phyloP scores from a whole-genome alignment of 164 flowering plant genomes.

The Berberis vulgaris region DNA sequence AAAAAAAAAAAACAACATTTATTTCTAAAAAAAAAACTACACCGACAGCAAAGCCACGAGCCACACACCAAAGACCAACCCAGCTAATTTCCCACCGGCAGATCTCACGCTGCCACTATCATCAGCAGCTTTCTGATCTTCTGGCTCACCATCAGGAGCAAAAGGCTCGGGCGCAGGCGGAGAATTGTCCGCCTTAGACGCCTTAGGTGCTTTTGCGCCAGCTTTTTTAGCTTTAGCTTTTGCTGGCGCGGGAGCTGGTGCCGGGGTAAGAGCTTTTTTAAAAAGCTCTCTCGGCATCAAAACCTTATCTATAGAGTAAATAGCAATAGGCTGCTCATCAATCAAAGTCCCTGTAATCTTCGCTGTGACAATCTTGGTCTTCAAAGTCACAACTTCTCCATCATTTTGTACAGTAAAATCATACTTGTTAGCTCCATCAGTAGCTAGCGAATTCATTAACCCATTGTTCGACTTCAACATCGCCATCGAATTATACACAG shows the following conservation, averaged over 20 bases:
- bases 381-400: conserved; percentile 33
- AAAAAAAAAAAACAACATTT: conserved; percentile 3
- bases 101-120: conserved; percentile 23
- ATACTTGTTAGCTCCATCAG: conserved; percentile 29
- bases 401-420: conserved; percentile 29
- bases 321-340: conserved; percentile 65
- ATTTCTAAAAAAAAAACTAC: conserved; percentile 3
- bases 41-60: background rate
- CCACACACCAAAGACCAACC: too few species aligned
- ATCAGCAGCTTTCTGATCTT: conserved; percentile 47
- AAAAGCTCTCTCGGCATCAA: conserved; percentile 69
- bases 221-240: too few species aligned
- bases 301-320: conserved; percentile 57
- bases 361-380: conserved; percentile 59
- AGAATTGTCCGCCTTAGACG: conserved; percentile 26
- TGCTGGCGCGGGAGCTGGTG: conserved; percentile 58
- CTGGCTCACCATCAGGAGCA: conserved; percentile 42
- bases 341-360: conserved; percentile 51
- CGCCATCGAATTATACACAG: conserved; percentile 29
- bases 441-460: conserved; percentile 32
- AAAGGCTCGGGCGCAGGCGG: conserved; percentile 29
- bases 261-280: conserved; percentile 37
- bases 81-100: background rate
- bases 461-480: conserved; percentile 38
- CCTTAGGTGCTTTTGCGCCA: conserved; percentile 11